Percentiles rank a stretch among this genome's conserved stretches.
Evolutionary conservation across 129 eudicot genomes (phyloP).

Genomic region (Deinandra increscens): DNA sequence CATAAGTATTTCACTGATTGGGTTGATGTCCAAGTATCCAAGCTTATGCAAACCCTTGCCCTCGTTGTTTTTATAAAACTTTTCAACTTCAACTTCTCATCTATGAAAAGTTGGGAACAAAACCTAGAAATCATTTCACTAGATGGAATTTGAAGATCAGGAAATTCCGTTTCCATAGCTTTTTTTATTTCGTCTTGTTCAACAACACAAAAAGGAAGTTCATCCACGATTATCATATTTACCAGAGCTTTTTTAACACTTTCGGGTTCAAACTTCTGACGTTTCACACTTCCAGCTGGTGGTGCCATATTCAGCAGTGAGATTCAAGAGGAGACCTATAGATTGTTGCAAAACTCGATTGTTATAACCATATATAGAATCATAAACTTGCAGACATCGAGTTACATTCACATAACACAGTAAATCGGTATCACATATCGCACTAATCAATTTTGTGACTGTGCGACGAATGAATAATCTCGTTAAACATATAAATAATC

Average conservation of each 20-base stretch:
- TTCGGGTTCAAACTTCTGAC: not conserved
- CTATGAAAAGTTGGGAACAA: slow-evolving; percentile 1
- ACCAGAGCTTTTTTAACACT: slow-evolving; percentile 11
- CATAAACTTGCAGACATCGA: not conserved
- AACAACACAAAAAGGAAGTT: slow-evolving; percentile 14
- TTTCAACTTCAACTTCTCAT: slow-evolving; percentile 17
- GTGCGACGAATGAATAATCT: not conserved
- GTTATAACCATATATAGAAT: not conserved
- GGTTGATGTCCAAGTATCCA: slow-evolving; percentile 4
- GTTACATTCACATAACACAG: not conserved
- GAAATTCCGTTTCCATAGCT: not conserved
- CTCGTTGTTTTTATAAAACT: not conserved
- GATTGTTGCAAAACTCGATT: not conserved
- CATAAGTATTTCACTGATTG: slow-evolving; percentile 10
- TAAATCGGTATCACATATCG: not conserved
- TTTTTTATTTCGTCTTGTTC: not conserved
- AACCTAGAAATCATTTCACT: not conserved
- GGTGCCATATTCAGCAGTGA: not conserved
- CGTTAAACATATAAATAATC: not conserved
- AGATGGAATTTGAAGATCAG: slow-evolving; percentile 5
- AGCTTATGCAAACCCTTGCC: slow-evolving; percentile 14
- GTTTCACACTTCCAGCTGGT: not conserved
- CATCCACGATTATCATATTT: not conserved
- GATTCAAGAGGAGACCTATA: not conserved
- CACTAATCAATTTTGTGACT: not conserved